Conservation (phyloP, 2,329 filamentous ascomycete genomes). For the Diaporthe citriasiana region DNA sequence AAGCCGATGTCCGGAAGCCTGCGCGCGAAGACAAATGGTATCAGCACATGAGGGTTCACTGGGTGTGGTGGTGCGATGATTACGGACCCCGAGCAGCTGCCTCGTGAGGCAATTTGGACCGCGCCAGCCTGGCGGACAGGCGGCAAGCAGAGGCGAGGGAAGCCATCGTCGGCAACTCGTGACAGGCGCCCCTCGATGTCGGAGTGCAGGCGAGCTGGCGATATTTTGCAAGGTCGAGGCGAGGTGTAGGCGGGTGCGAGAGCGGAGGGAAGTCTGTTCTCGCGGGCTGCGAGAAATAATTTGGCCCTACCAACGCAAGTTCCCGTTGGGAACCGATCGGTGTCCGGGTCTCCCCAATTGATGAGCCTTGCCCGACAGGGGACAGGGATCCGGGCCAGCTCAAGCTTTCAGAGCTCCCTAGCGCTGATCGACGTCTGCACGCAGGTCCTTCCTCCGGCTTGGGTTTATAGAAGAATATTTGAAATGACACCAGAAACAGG, state of each 20-base stretch:
- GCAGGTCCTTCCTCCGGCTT: not conserved
- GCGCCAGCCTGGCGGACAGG: constrained; percentile 71
- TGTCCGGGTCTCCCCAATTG: constrained; percentile 38
- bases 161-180: constrained; percentile 67
- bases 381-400: constrained; percentile 19
- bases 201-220: constrained; percentile 40
- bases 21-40: constrained; percentile 40
- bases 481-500: not conserved
- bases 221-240: constrained; percentile 48
- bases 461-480: not conserved
- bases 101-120: constrained; percentile 67
- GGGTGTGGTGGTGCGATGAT: constrained; percentile 25
- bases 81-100: constrained; percentile 71
- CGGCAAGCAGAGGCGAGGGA: constrained; percentile 76
- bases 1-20: constrained; percentile 76
- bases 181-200: constrained; percentile 29
- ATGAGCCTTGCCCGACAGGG: constrained; percentile 38
- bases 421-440: not conserved
- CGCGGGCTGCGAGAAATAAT: constrained; percentile 39
- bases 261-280: constrained; percentile 17
- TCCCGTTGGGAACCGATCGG: constrained; percentile 41
- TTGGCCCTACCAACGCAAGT: constrained; percentile 39
- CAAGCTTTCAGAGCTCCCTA: constrained; percentile 14
- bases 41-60: constrained; percentile 29
- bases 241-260: constrained; percentile 3